Evolutionary conservation across 306 rosid genomes (phyloP).

Genomic region (Trifolium fragiferum): DNA sequence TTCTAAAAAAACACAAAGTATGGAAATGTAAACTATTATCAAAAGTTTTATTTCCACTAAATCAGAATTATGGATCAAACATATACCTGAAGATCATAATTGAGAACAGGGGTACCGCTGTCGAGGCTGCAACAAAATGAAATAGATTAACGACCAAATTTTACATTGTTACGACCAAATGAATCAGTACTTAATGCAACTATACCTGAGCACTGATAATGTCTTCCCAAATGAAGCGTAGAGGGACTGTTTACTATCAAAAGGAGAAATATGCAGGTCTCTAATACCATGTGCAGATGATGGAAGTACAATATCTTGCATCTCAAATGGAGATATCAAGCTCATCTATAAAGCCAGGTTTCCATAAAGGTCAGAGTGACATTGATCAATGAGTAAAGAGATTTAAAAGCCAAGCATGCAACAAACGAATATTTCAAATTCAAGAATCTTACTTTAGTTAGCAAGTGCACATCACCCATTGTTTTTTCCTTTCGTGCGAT

Average conservation of each 20-base stretch:
- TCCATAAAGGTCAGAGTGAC: slow-evolving; percentile 26
- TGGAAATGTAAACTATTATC: slow-evolving; percentile 4
- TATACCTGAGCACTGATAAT: slow-evolving; percentile 81
- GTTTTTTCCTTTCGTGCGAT: slow-evolving; percentile 68
- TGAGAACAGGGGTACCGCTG: slow-evolving; percentile 63
- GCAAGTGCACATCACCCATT: slow-evolving; percentile 53
- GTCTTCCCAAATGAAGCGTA: slow-evolving; percentile 73
- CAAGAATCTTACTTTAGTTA: slow-evolving; percentile 71
- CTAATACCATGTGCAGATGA: slow-evolving; percentile 54
- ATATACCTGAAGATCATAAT: slow-evolving; percentile 82
- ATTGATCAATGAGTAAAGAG: slow-evolving; percentile 29
- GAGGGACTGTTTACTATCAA: slow-evolving; percentile 61
- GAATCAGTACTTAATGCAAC: slow-evolving; percentile 11
- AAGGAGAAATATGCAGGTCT: slow-evolving; percentile 77
- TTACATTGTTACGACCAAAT: slow-evolving; percentile 30
- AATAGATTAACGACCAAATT: slow-evolving; percentile 33
- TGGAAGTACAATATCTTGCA: slow-evolving; percentile 78
- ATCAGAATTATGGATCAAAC: slow-evolving; percentile 37
- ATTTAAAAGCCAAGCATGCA: slow-evolving; percentile 29
- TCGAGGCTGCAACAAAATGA: slow-evolving; percentile 65
- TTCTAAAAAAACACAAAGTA: slow-evolving; percentile 5
- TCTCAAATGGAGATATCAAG: slow-evolving; percentile 79
- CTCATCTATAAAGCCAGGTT: slow-evolving; percentile 67
- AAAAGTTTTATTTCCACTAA: slow-evolving; percentile 30
- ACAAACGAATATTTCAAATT: slow-evolving; percentile 29